Percentiles rank a stretch among this genome's conserved stretches.
Conservation (phyloP, 2,329 filamentous ascomycete genomes). For the Hypoxylon sp. region DNA sequence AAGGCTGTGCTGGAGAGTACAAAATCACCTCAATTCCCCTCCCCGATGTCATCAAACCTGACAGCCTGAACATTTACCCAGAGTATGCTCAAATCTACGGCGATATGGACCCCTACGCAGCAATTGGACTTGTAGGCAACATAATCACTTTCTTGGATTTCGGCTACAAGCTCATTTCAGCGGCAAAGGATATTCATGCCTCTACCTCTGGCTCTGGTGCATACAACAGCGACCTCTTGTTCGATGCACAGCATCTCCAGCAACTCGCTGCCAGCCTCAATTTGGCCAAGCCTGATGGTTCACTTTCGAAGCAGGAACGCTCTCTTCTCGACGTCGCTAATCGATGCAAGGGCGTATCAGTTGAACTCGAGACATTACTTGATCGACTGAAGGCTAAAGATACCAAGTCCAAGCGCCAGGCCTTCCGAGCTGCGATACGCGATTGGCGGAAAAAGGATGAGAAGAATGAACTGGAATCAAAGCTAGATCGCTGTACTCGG, state of each 20-base stretch:
- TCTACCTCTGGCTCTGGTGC: constrained; percentile 9
- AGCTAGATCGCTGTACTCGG: constrained; percentile 19
- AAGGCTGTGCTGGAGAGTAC: constrained; percentile 1
- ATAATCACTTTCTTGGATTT: constrained; percentile 31
- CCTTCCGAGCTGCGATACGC: constrained; percentile 13
- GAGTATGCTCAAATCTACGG: neutral
- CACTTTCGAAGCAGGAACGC: constrained; percentile 5
- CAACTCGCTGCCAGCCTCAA: constrained; percentile 2
- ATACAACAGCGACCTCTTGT: constrained; percentile 11
- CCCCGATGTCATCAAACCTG: neutral
- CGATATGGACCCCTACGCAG: constrained; percentile 28
- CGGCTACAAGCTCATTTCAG: constrained; percentile 18
- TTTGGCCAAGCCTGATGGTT: neutral
- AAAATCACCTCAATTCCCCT: too few relatives aligned
- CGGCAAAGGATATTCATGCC: constrained; percentile 11
- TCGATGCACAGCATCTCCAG: constrained; percentile 6
- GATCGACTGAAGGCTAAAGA: constrained; percentile 35
- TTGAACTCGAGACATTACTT: constrained; percentile 28
- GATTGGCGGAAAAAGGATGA: constrained; percentile 11
- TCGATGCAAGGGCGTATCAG: constrained; percentile 17
- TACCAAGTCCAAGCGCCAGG: constrained; percentile 23
- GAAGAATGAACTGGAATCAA: constrained; percentile 10
- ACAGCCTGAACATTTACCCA: neutral
- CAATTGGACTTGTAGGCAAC: constrained; percentile 27
- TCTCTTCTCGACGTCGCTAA: constrained; percentile 9